phyloP scores from a whole-genome alignment of 2,329 filamentous ascomycete species.

The Cercospora janseana region DNA sequence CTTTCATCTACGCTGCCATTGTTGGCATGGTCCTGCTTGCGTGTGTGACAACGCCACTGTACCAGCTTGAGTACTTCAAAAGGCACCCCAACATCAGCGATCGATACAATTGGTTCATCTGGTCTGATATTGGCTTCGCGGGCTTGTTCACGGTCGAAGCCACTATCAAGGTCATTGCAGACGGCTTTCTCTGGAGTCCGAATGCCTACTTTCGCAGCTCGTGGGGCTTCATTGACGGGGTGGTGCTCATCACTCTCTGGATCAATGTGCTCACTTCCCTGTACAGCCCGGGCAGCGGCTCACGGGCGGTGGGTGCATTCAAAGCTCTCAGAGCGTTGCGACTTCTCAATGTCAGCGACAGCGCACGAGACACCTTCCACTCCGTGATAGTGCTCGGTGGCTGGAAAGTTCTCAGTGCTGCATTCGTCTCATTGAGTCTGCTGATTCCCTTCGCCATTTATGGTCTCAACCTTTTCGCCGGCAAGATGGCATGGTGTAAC shows the following conservation, averaged over 20 bases:
- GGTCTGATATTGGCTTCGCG: slow-evolving; percentile 87
- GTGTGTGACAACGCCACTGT: slow-evolving; percentile 90
- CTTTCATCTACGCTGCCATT: slow-evolving; percentile 89
- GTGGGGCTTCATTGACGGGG: slow-evolving; percentile 92
- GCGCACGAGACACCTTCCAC: slow-evolving; percentile 92
- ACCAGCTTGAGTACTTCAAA: slow-evolving; percentile 80
- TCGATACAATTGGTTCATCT: slow-evolving; percentile 86
- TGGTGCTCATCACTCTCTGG: slow-evolving; percentile 92
- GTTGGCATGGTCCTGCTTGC: slow-evolving; percentile 97
- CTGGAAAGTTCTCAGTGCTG: slow-evolving; percentile 89
- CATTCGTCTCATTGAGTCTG: slow-evolving; percentile 89
- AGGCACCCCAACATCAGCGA: slow-evolving; percentile 40
- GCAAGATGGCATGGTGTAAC: slow-evolving; percentile 77
- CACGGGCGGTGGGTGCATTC: slow-evolving; percentile 89
- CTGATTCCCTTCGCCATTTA: slow-evolving; percentile 97
- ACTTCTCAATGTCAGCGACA: slow-evolving; percentile 92
- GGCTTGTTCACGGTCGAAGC: slow-evolving; percentile 83
- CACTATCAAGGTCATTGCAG: slow-evolving; percentile 86
- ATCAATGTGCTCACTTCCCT: slow-evolving; percentile 86
- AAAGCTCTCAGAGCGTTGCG: slow-evolving; percentile 91
- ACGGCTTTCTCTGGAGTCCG: slow-evolving; percentile 93
- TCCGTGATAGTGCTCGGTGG: slow-evolving; percentile 91
- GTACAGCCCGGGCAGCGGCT: slow-evolving; percentile 76
- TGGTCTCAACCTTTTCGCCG: slow-evolving; percentile 87
- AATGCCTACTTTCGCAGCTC: slow-evolving; percentile 96